phyloP scores from a whole-genome alignment of 2,329 filamentous ascomycete genomes.

The Escovopsis sp. region DNA sequence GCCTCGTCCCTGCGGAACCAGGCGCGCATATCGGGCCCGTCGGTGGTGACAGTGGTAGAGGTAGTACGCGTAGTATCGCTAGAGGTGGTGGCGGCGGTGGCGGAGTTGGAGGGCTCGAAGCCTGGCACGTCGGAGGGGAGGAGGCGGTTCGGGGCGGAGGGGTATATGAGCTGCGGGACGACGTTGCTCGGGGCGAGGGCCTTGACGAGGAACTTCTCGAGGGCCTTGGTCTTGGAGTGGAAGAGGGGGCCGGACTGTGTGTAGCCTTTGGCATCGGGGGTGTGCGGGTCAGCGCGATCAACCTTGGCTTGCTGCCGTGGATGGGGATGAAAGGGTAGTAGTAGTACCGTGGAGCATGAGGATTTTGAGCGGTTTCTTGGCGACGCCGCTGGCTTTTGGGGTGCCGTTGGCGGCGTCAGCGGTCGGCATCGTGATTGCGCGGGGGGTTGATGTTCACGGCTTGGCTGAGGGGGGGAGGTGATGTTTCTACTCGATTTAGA shows the following conservation, averaged over 20 bases:
- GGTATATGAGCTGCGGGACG: constrained; percentile 46
- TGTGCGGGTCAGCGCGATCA: too few relatives aligned
- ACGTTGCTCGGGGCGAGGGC: constrained; percentile 46
- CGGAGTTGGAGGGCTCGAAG: constrained; percentile 32
- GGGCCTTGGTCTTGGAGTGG: constrained; percentile 72
- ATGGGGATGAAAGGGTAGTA: too few relatives aligned
- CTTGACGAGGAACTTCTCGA: constrained; percentile 69
- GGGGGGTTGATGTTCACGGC: too few relatives aligned
- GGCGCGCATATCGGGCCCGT: constrained; percentile 52
- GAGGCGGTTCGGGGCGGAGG: constrained; percentile 52
- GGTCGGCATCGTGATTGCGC: constrained; percentile 18
- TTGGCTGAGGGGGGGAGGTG: too few relatives aligned
- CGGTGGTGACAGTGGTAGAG: constrained; percentile 16
- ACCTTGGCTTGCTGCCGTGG: too few relatives aligned
- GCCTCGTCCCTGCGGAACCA: constrained; percentile 68
- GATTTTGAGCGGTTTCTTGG: constrained; percentile 48
- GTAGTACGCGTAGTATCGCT: background rate
- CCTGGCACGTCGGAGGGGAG: constrained; percentile 54
- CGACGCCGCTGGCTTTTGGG: constrained; percentile 17
- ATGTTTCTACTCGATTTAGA: too few relatives aligned
- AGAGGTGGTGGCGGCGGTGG: constrained; percentile 3
- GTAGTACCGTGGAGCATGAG: constrained; percentile 69
- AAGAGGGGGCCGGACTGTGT: constrained; percentile 82
- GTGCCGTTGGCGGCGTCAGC: constrained; percentile 6
- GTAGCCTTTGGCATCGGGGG: constrained; percentile 41